Conservation (phyloP, 2,329 filamentous ascomycete genomes). For the Phaeosphaeriaceae sp. region DNA sequence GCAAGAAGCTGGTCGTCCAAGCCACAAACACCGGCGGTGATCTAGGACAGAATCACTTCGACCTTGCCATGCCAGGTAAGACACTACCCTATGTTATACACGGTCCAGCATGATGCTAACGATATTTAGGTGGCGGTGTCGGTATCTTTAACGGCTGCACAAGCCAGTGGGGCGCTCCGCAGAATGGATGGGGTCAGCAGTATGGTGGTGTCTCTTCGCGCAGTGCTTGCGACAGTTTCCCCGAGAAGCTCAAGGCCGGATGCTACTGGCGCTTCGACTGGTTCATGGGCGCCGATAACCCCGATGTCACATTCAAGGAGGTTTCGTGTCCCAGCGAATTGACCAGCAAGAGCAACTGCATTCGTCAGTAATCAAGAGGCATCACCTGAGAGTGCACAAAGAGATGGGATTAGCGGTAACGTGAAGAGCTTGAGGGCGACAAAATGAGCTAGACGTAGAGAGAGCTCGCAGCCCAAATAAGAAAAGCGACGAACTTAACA, state of each 20-base stretch:
- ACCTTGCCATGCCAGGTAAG: slow-evolving; percentile 43
- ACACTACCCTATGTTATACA: background rate
- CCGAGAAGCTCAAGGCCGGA: slow-evolving; percentile 43
- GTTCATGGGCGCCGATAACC: slow-evolving; percentile 44
- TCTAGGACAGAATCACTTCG: slow-evolving; percentile 47
- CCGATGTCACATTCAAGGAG: slow-evolving; percentile 40
- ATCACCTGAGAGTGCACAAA: background rate
- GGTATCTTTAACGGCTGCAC: slow-evolving; percentile 47
- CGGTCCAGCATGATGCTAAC: background rate
- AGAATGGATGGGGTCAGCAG: slow-evolving; percentile 43
- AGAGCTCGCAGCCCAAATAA: background rate
- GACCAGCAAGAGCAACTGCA: slow-evolving; percentile 40
- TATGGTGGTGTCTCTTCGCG: slow-evolving; percentile 44
- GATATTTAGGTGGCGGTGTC: slow-evolving; percentile 34
- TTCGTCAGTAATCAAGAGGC: slow-evolving; percentile 12
- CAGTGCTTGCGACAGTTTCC: slow-evolving; percentile 42
- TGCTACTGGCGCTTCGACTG: slow-evolving; percentile 49
- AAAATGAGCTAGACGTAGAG: background rate
- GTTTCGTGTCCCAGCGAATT: slow-evolving; percentile 43
- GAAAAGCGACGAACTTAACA: background rate
- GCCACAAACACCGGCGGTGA: slow-evolving; percentile 65
- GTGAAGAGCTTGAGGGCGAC: background rate
- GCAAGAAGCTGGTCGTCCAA: slow-evolving; percentile 70
- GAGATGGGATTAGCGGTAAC: too few relatives aligned
- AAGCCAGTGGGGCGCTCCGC: slow-evolving; percentile 41